Evolutionary conservation across 2,329 filamentous ascomycete genomes (phyloP), one percentile per base, ranked within the genome.

Genomic region (Fusarium sp.): DNA sequence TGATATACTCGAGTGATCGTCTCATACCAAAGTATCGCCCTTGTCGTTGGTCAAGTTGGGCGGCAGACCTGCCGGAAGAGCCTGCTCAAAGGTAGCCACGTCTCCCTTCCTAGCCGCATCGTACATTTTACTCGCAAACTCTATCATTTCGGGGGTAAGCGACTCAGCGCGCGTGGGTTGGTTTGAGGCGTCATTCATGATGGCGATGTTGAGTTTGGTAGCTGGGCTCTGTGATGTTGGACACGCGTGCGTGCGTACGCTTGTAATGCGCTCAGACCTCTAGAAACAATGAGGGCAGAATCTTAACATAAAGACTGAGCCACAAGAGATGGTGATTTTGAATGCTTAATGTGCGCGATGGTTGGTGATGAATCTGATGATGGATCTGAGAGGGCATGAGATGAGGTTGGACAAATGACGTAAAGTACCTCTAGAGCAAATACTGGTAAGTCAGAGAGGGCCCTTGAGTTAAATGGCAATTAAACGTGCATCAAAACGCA

Each of bases 21-120:
- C 25, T 13, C 46, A 27, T 60, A 88, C 86, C 62, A 93, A 77
- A n/a, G 86, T 91, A 75, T 93, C 90, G 47, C 90, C 91, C 66
- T 91, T 90, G 48, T 90, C 85, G 71, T 93, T 92, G 21, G 89
- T 91, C 76, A 93, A 81, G 71, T 92, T 92, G 3, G 86, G 81
- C 1, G 90, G 90, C 25, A 93, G 80, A 2, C 91, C 90, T 3
- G 87, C 87, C 3, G 83, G 81, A 36, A 93, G 76, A 46, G 90
- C 90, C 76, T 89, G 85, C 40, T 83, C 75, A n/a, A 93, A 86
- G 14, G 87, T 76, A 7, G 84, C 74, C 4, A 85, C 80, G 47
- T 89, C 80, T 55, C 90, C 90, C 21, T 78, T 74, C 31, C 90
- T 84, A 3, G 90, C 90, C 27, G 88, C 84, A 69, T 91, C 85